A percentile compares a stretch with the other conserved stretches of the same genome.
phyloP scores from a whole-genome alignment of 2,329 filamentous ascomycete genomes.

The Claviceps monticola region DNA sequence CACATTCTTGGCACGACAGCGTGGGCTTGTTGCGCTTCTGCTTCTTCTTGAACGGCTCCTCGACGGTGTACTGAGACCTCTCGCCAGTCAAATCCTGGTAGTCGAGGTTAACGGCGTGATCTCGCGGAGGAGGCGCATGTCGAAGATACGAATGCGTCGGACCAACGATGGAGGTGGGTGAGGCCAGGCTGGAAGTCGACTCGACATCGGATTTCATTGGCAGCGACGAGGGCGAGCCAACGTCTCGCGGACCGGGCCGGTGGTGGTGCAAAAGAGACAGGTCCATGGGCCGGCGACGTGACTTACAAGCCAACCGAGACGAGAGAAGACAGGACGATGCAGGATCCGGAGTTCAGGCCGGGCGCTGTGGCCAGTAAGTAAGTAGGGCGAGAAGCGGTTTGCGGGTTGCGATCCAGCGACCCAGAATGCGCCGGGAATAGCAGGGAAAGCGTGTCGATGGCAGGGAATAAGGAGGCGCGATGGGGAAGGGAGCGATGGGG shows the following conservation, averaged over 20 bases:
- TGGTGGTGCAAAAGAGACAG: conserved; percentile 6
- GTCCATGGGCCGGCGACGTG: conserved; percentile 3
- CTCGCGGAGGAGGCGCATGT: conserved; percentile 2
- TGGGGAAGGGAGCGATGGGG: not conserved
- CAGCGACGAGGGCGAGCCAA: conserved; percentile 1
- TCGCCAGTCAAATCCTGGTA: conserved; percentile 6
- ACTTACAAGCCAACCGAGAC: not conserved
- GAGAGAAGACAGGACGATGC: not conserved
- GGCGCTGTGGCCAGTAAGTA: not conserved
- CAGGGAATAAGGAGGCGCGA: conserved; percentile 17
- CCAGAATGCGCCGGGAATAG: conserved; percentile 4
- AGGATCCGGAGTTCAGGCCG: not conserved
- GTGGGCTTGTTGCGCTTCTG: conserved; percentile 80
- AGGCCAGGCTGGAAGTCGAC: conserved; percentile 4
- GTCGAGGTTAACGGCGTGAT: conserved; percentile 7
- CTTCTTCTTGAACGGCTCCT: conserved; percentile 46
- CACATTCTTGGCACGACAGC: conserved; percentile 64
- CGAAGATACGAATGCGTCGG: conserved; percentile 4
- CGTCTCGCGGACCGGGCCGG: conserved; percentile 2
- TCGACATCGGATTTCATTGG: conserved; percentile 4
- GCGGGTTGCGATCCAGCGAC: not conserved
- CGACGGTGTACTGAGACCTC: conserved; percentile 10
- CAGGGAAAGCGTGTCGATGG: conserved; percentile 10
- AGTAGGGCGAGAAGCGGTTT: not conserved
- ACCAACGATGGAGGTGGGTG: not conserved